Base-by-base conservation (phyloP, 768 basidiomycete genomes). In the Suillus plorans region DNA sequence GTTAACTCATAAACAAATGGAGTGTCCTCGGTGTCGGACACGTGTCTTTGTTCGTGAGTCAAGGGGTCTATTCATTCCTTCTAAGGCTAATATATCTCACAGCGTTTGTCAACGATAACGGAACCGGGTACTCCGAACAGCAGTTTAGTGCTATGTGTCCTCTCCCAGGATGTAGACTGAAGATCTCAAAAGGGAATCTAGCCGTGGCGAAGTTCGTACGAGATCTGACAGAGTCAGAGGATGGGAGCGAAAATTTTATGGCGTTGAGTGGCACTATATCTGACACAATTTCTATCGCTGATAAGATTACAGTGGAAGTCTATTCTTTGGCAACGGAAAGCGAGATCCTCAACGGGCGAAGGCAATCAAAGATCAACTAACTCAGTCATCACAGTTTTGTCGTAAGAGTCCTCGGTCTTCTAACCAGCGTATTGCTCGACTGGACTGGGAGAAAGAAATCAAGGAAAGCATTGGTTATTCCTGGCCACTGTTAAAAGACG, bases 91-190 rank as follows among this genome's bases (percentile, higher is more conserved):
- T 7, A 1, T 12, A 25, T 37, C 8, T 42, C 28, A 50, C 5
- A 86, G 85, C 79, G 2, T 81, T 81, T 44, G 66, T 82, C 62
- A 80, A 73, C 5, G 69, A 68, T 7, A 65, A 71, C 0, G 82
- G 81, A 1, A 80, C 78, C 0, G 86, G 86, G 0, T 87, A 85
- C 61, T 70, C 82, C 0, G 84, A 86, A 66, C 71, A 68, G 25
- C 71, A 69, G 0, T 87, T 87, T 63, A 69, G 41, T 5, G 58
- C 67, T 1, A 28, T 37, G 47, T 87, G 86, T 65, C 74, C 74
- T 14, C 68, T 77, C 39, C 72, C 76, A 6, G 66, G 67, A 1
- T 87, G 86, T 67, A 62, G 63, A 14, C 72, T 79, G 34, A 69
- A 66, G 4, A 80, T 88, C 31, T 83, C 77, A 1, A 80, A 79